Evolutionary conservation across 1,139 yeast species (phyloP), one percentile per base, ranked within the genome.

Genomic region (Scheffersomyces insectosa): DNA sequence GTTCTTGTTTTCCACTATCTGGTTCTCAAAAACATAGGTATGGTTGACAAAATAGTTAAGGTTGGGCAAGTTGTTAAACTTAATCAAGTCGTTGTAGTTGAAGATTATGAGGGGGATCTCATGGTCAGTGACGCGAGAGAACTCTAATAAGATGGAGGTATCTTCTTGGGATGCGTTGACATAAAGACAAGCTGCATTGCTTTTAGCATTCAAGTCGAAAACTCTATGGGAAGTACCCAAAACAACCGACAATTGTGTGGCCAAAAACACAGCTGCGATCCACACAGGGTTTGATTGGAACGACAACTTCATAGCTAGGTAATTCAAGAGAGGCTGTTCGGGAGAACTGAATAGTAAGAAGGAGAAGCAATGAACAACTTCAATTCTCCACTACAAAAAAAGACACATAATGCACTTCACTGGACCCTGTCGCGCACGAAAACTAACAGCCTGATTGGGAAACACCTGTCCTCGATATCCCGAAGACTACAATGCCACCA

Each of bases 111-210:
- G 41, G 3, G 56, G 55, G 13, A 49, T 35, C 25, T 42, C 43
- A 10, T 48, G 47, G 5, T 40, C 34, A 13, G 38, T 41, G 11
- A 28, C 14, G 20, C 39, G 31, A 3, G 27, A 25, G 37, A 50
- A 41, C 33, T 41, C 43, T 13, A 51, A 30, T 2, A 38, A 13
- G 28, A 51, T 23, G 12, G 41, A 16, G 12, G 55, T 51, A 29
- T 45, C 20, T 15, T 33, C 8, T 12, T 13, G 30, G n/a, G 42
- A 43, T 5, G 44, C 33, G 34, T 47, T 52, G 12, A 51, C 32
- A 12, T 39, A 41, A 29, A 49, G 14, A 36, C 56, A 52, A 15
- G 47, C 55, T 15, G 43, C 56, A 32, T 50, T 51, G 40, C 42
- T 42, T 28, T 43, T 40, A 6, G 42, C 44, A 38, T 46, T 45